These are phyloP conservation scores for Scleromitrula shiraiana DNA, from an alignment of 2,329 filamentous ascomycete genomes.

Conservation along the genomic window DNA sequence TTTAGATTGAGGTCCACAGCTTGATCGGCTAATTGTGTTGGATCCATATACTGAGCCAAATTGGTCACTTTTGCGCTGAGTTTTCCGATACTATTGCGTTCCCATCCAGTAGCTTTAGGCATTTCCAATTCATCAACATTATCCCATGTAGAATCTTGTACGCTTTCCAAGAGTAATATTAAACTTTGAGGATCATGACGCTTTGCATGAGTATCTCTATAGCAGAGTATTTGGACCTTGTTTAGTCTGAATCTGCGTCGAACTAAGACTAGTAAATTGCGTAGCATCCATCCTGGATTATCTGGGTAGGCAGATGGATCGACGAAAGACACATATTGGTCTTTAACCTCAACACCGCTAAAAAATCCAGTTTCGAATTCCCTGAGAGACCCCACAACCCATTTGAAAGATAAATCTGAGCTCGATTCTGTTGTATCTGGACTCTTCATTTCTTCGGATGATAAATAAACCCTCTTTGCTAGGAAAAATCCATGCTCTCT, in stretches of 20 bases:
- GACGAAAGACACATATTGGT: slow-evolving; percentile 78
- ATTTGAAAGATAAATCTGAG: slow-evolving; percentile 46
- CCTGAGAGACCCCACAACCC: slow-evolving; percentile 69
- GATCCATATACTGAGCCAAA: slow-evolving; percentile 90
- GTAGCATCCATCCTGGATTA: slow-evolving; percentile 85
- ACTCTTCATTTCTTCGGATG: slow-evolving; percentile 32
- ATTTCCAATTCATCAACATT: slow-evolving; percentile 38
- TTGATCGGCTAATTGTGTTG: slow-evolving; percentile 77
- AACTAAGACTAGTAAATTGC: slow-evolving; percentile 81
- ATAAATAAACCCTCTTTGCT: slow-evolving; percentile 60
- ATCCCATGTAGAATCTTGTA: slow-evolving; percentile 7
- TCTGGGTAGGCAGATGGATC: slow-evolving; percentile 87
- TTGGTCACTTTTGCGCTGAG: slow-evolving; percentile 71
- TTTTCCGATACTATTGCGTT: slow-evolving; percentile 72
- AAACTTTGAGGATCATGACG: slow-evolving; percentile 77
- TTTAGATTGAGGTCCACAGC: slow-evolving; percentile 95
- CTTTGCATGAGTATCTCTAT: slow-evolving; percentile 71
- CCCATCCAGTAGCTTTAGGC: slow-evolving; percentile 94
- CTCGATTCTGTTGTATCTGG: slow-evolving; percentile 42
- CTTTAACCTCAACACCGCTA: slow-evolving; percentile 56
- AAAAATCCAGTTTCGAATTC: slow-evolving; percentile 87
- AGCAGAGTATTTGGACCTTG: slow-evolving; percentile 79
- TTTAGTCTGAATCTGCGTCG: slow-evolving; percentile 71
- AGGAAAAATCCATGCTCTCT: slow-evolving; percentile 93
- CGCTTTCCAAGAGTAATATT: slow-evolving; percentile 47